phyloP scores from a whole-genome alignment of 768 basidiomycete genomes.

The Glaciozyma antarctica region DNA sequence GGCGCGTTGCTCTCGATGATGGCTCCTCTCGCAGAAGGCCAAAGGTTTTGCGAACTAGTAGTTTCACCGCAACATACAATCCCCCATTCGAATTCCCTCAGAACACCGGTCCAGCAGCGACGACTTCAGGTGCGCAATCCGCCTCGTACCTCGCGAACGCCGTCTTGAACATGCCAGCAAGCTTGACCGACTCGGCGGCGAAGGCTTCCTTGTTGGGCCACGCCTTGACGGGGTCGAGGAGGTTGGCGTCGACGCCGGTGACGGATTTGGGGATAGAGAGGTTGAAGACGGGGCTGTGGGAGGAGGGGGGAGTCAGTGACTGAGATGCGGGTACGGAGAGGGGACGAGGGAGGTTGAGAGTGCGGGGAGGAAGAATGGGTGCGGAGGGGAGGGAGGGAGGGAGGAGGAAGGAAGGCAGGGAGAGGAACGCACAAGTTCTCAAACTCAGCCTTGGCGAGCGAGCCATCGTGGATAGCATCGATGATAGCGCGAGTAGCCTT shows the following conservation, averaged over 20 bases:
- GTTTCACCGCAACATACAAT: too few species aligned
- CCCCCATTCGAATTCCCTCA: too few species aligned
- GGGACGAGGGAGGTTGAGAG: too few species aligned
- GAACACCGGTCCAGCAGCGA: constrained; percentile 60
- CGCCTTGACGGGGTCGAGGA: constrained; percentile 77
- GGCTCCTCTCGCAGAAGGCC: too few species aligned
- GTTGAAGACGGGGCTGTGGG: constrained; percentile 51
- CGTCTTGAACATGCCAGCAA: constrained; percentile 79
- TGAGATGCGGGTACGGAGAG: constrained; percentile 53
- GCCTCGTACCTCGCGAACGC: constrained; percentile 86
- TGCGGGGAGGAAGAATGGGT: too few species aligned
- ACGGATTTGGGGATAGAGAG: constrained; percentile 72
- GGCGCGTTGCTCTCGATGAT: too few species aligned
- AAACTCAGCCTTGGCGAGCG: constrained; percentile 74
- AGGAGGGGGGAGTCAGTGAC: background rate
- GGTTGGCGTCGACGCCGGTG: constrained; percentile 77
- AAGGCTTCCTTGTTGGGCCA: constrained; percentile 87
- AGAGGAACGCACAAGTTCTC: constrained; percentile 45
- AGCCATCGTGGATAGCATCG: constrained; percentile 90
- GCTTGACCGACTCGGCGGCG: constrained; percentile 73
- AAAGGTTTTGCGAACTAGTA: too few species aligned
- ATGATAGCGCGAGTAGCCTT: constrained; percentile 92
- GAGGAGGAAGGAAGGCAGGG: constrained; percentile 36
- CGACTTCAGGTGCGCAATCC: constrained; percentile 70
- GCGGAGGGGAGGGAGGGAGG: constrained; percentile 36